Evolutionary conservation across 805 yeast species (phyloP), one percentile per base, ranked within the genome.

Genomic region (Metschnikowia kunwiensis): DNA sequence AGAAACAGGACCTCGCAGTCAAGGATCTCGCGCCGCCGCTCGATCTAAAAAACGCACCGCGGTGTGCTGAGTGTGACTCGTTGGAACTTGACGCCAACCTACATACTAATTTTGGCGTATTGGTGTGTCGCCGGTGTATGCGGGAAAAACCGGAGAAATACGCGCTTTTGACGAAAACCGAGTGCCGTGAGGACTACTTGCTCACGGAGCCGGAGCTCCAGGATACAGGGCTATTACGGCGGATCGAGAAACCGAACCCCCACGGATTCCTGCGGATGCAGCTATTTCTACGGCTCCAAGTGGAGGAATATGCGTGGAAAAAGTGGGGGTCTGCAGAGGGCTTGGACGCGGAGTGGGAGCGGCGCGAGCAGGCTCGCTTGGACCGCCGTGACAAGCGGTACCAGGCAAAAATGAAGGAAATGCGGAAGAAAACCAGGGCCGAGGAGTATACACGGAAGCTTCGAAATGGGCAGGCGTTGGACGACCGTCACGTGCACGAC

Each of bases 221-320:
- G 34, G 98, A 93, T 56, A 61, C 60, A 5, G 67, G 58, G 2
- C 60, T 89, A 16, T 67, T 93, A 42, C 82, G 82, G 8, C 76
- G 93, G 44, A 65, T 91, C 42, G 95, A 88, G 44, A 86, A 89
- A 50, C 87, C 96, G 2, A 93, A 93, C 54, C 99, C 99, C 0
- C 96, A 93, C 59, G 87, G 89, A 27, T 93, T 79, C 61, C 83
- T 87, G 32, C 75, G 93, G 54, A 93, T 93, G 99, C 95, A 89
- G 71, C 68, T 93, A 38, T 93, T 80, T 63, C 61, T 93, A 29
- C 67, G 98, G 42, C 84, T 79, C 53, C 97, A 93, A 53, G 87
- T 93, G n/a, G 98, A 93, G 58, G 86, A 82, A 51, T 86, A 73
- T 61, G 95, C 97, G 0, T 86, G 81, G 65, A 82, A 84, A 54